Conservation (phyloP, 441 rosid species). For the Syzygium syzygioides region DNA sequence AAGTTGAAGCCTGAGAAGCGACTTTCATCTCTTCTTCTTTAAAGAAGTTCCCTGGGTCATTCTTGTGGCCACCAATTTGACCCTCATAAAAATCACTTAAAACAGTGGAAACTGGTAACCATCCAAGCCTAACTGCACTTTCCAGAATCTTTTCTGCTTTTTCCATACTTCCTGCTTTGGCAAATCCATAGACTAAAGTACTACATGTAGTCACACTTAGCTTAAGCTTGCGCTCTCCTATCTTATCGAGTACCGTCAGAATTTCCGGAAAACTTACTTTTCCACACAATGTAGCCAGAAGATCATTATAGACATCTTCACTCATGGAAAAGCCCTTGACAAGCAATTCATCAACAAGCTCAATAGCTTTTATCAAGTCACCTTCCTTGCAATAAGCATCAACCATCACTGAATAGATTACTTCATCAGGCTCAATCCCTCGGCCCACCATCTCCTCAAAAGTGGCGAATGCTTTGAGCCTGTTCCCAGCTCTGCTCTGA, state of each 20-base stretch:
- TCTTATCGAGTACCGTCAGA: conserved; percentile 26
- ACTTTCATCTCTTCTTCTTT: neutral
- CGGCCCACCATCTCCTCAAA: conserved; percentile 38
- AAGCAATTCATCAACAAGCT: conserved; percentile 41
- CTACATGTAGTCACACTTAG: conserved; percentile 43
- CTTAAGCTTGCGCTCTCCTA: conserved; percentile 30
- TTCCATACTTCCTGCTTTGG: conserved; percentile 31
- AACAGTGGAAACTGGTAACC: conserved; percentile 40
- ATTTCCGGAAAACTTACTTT: conserved; percentile 12
- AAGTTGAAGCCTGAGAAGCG: neutral
- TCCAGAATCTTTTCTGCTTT: conserved; percentile 47
- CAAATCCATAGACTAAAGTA: conserved; percentile 36
- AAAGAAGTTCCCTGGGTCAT: neutral
- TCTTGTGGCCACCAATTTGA: neutral
- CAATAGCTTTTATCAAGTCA: conserved; percentile 32
- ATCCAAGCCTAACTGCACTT: conserved; percentile 38
- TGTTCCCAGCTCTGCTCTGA: conserved; percentile 30
- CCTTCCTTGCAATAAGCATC: conserved; percentile 48
- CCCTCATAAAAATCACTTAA: conserved; percentile 13
- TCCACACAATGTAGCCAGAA: conserved; percentile 25
- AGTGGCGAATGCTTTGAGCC: too few relatives aligned
- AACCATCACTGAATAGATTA: conserved; percentile 35
- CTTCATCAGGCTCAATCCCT: conserved; percentile 51
- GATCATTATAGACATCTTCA: conserved; percentile 8
- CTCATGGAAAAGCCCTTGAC: conserved; percentile 32